Evolutionary conservation across 192 early-diverging fungal species (phyloP), one percentile per base, ranked within the genome.

Genomic region (Entrophospora sp.): DNA sequence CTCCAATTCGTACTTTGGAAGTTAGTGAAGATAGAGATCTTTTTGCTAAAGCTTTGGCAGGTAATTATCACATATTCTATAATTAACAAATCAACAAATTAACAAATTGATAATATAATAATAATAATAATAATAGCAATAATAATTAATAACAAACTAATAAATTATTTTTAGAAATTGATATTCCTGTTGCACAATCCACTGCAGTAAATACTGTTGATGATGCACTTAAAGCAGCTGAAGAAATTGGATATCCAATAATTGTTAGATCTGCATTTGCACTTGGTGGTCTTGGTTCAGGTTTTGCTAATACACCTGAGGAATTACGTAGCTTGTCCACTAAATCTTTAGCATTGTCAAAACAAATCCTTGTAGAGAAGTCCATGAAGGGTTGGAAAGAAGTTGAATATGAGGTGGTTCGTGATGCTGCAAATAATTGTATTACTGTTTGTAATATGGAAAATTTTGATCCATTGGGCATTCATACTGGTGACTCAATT

Each of bases 331-430:
- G 82, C 63, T 81, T 98, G 60, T 89, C 87, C 71, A 78, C 81
- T 42, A 90, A 89, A 73, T 91, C 96, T 3, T 94, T 98, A 76
- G 87, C 94, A 8, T 85, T 88, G 1, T 89, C 87, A n/a, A 90
- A 92, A 32, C 96, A 98, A 71, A 89, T 98, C 18, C 78, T 98
- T 25, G 87, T 98, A 20, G 96, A 98, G 79, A 83, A 87, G 68
- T 87, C 84, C 52, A 98, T 98, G 96, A 98, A 98, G 82, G 96
- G 96, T 24, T 98, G 96, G 96, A 98, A 98, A 79, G 96, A 98
- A 80, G 86, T 98, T 43, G 96, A 98, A 76, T 95, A 98, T 73
- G 96, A 98, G 75, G 96, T 98, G 38, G 96, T 98, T 6, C 87
- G 96, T 46, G 96, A 98, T 75, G 83, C 84, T 68, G 75, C 81